phyloP scores from a whole-genome alignment of 805 yeast genomes.

The Saccharomycopsis sp. region DNA sequence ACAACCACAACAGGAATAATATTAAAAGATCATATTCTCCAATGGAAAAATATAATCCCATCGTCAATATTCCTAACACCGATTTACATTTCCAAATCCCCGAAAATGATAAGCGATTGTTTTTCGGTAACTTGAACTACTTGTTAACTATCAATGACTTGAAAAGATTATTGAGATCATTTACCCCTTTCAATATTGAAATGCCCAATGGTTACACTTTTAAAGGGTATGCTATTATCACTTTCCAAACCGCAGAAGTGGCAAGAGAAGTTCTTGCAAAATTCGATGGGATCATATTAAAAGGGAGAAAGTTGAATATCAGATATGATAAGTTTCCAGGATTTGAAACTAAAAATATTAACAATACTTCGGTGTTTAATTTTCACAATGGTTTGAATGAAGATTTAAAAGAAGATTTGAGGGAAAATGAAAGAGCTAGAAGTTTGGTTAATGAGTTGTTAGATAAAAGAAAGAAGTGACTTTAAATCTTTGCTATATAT shows the following conservation, averaged over 20 bases:
- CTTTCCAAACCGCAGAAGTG: slow-evolving; percentile 35
- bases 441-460: no score
- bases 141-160: slow-evolving; percentile 26
- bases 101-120: slow-evolving; percentile 30
- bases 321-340: slow-evolving; percentile 46
- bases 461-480: no score
- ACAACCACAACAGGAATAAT: no score
- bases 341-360: slow-evolving; percentile 10
- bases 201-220: slow-evolving; percentile 32
- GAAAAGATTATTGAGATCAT: no score
- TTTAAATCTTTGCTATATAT: no score
- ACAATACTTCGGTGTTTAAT: no score
- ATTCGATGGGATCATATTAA: slow-evolving; percentile 44
- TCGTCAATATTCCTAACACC: not conserved
- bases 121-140: slow-evolving; percentile 49
- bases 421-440: no score
- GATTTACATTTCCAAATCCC: not conserved
- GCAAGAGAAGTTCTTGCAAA: slow-evolving; percentile 38
- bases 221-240: slow-evolving; percentile 59
- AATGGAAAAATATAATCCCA: slow-evolving; percentile 6
- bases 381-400: no score
- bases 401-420: no score
- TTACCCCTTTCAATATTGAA: slow-evolving; percentile 28
- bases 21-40: not conserved
- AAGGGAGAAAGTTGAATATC: slow-evolving; percentile 52